A percentile compares a stretch with the other conserved stretches of the same genome.
Evolutionary conservation across 1,284 basidiomycete species (phyloP).

Genomic region (Ganoderma lingzhi): DNA sequence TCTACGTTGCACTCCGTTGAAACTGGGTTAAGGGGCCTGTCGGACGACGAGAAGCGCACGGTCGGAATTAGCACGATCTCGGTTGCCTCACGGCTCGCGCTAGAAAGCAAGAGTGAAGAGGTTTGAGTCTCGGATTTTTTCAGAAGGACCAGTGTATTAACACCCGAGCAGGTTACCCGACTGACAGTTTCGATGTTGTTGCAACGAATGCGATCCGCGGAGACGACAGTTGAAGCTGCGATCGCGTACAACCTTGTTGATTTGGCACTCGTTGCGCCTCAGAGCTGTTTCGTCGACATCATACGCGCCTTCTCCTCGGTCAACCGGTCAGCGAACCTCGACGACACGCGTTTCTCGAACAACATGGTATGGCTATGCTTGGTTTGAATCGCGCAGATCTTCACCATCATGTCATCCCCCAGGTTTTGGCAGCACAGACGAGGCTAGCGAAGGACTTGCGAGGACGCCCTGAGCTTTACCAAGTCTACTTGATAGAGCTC

Average conservation of each 20-base stretch:
- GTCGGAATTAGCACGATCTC: slow-evolving; percentile 93
- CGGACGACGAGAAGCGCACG: slow-evolving; percentile 86
- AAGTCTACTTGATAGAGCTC: slow-evolving; percentile 86
- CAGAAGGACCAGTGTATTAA: background rate
- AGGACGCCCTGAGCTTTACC: slow-evolving; percentile 77
- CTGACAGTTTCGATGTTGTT: slow-evolving; percentile 93
- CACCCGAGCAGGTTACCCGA: slow-evolving; percentile 69
- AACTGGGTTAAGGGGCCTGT: slow-evolving; percentile 66
- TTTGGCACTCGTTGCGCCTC: slow-evolving; percentile 82
- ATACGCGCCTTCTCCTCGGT: slow-evolving; percentile 88
- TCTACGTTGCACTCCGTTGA: slow-evolving; percentile 63
- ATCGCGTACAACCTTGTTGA: slow-evolving; percentile 94
- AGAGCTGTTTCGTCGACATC: slow-evolving; percentile 85
- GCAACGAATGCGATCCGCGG: slow-evolving; percentile 86
- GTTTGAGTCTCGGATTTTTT: slow-evolving; percentile 46
- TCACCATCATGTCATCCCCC: background rate
- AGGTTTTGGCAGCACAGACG: slow-evolving; percentile 90
- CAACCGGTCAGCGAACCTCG: slow-evolving; percentile 83
- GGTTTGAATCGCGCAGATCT: background rate
- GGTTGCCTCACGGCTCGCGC: slow-evolving; percentile 83
- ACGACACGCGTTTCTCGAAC: slow-evolving; percentile 86
- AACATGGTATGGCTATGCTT: slow-evolving; percentile 69
- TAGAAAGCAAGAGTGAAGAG: slow-evolving; percentile 86
- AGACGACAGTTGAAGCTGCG: slow-evolving; percentile 88
- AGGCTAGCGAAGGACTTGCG: slow-evolving; percentile 83